These are phyloP conservation scores for Yamadazyma nakazawae DNA, from an alignment of 805 yeast species.

Conservation along the genomic window DNA sequence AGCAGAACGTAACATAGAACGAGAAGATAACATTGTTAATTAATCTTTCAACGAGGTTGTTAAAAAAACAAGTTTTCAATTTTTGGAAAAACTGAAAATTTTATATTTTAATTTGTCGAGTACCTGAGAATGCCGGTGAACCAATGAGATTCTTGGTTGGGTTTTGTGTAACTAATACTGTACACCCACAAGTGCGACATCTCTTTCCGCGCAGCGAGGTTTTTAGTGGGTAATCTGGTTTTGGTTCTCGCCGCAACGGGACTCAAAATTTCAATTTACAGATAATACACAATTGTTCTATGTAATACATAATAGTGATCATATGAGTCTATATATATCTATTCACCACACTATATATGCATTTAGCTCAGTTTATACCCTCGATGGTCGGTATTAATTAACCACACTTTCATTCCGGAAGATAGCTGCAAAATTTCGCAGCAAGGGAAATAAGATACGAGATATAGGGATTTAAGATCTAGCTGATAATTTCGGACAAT, in stretches of 20 bases:
- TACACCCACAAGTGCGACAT: constrained; percentile 1
- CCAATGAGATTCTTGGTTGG: constrained; percentile 12
- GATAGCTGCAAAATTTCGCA: constrained; percentile 5
- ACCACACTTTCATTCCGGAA: neutral
- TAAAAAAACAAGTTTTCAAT: constrained; percentile 10
- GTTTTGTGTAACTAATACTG: constrained; percentile 8
- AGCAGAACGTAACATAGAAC: constrained; percentile 83
- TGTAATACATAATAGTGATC: too few relatives aligned
- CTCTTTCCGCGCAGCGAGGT: constrained; percentile 1
- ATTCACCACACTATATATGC: too few relatives aligned
- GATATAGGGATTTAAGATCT: neutral
- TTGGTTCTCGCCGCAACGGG: constrained; percentile 3
- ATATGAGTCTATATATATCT: too few relatives aligned
- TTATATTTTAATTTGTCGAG: constrained; percentile 17
- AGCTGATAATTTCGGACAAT: too few relatives aligned
- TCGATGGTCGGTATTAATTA: neutral
- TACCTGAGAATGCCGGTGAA: constrained; percentile 6
- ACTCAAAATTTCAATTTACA: neutral
- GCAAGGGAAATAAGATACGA: neutral
- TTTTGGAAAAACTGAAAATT: constrained; percentile 15
- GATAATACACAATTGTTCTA: neutral
- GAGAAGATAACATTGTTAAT: constrained; percentile 67
- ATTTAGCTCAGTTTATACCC: too few relatives aligned
- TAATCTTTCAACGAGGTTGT: constrained; percentile 8
- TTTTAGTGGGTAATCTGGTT: constrained; percentile 5